Base-by-base conservation (phyloP, 2,329 filamentous ascomycete species). In the Fusarium cicatricum region DNA sequence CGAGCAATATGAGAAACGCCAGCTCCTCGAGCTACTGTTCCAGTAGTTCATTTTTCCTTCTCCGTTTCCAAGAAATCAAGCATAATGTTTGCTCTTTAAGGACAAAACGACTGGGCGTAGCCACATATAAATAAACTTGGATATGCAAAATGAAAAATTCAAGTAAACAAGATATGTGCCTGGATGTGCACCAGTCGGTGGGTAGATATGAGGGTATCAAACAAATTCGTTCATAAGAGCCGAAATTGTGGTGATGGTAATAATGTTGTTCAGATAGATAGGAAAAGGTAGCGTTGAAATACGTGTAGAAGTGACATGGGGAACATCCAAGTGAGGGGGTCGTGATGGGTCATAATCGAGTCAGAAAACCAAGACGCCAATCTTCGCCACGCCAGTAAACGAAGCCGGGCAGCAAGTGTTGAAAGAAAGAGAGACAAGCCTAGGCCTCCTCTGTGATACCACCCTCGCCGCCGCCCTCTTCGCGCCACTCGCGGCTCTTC, bases 401-500 rank as follows among this genome's bases (percentile, higher is more conserved):
- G 47, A 59, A 58, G 34, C 41, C 57, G 46, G 48, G 54, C 33
- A 53, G 55, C 46, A 55, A 52, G 51, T 57, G 32, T 52, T 28
- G 28, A 46, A 52, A 41, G 53, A 48, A 37, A 40, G 33, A 42
- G 34, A 42, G 40, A 43, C 42, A 19, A 28, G 33, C 31, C 52
- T 74, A 88, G 11, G 85, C 78, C 67, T 87, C 84, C 68, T 87
- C 84, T 70, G 82, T 82, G 64, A 87, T 87, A 39, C 83, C 81
- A 17, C 80, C 83, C 61, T 90, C 88, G 66, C 92, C 92, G 48
- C 90, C 89, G 23, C 89, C 89, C 63, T 90, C 88, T 67, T 97
- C 94, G 56, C 94, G 86, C 95, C 95, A 99, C 66, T 96, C 92
- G 40, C 92, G 87, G 68, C 91, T 95, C 71, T 87, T 86, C 64